Base-by-base conservation (phyloP, 2,329 filamentous ascomycete species). In the Neopestalotiopsis sp. region DNA sequence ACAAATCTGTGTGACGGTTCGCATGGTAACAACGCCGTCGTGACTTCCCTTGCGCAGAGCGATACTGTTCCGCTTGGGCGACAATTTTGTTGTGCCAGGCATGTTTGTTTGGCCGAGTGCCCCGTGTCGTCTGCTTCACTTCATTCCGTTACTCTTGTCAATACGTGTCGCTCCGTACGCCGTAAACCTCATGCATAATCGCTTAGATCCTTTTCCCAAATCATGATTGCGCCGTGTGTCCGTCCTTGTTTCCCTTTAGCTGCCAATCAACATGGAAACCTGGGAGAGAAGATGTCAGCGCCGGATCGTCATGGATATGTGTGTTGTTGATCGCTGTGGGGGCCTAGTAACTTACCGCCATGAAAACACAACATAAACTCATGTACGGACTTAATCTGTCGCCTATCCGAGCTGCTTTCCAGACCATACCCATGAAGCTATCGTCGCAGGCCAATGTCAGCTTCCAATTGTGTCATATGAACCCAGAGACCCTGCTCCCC, bases 301-400 rank as follows among this genome's bases (percentile, higher is more conserved):
- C 45, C 52, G 17, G 28, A 42, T 7, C 34, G 60, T 28, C 20
- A 40, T 65, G 17, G 34, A 57, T 65, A 3, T 32, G n/a, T 30
- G 59, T 34, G 17, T 20, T n/a, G 12, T 34, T 38, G 59, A 4
- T 28, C 14, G 20, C 10, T 7, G 9, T 30, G 13, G 2, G 17
- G n/a, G 45, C 17, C 45, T 9, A 38, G 34, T 28, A 67, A 80
- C 86, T 70, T 81, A 98, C 96, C 73, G 96, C 96, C 95, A 99
- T 98, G 75, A 94, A 82, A 40, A 98, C 86, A 80, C 95, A 98
- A 80, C 94, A 97, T 79, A 98, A 85, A 83, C 94, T 97, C 76
- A 99, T 94, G 81, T 98, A 98, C 57, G 96, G 96, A 79, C 94
- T 98, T 73, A 99, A 80, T 72, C 96, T 85, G 84, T 99, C 96